These are phyloP conservation scores for Pseudocercospora crystallina DNA, from an alignment of 2,329 filamentous ascomycete species.

Conservation along the genomic window DNA sequence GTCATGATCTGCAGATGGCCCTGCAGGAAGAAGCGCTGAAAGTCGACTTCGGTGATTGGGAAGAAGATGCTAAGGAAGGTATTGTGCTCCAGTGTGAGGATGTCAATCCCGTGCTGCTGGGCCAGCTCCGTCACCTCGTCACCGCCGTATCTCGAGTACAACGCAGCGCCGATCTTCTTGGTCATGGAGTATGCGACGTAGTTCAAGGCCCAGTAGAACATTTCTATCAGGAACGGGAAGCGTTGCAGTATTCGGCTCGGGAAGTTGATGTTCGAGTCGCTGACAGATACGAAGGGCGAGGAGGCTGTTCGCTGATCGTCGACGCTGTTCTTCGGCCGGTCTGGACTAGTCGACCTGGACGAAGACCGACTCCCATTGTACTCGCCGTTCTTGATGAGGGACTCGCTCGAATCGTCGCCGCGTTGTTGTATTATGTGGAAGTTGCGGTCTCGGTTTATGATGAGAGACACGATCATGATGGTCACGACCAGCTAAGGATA, in stretches of 20 bases:
- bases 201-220: constrained; percentile 72
- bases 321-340: constrained; percentile 48
- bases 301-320: constrained; percentile 45
- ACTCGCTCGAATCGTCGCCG: constrained; percentile 19
- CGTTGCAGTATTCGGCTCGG: constrained; percentile 65
- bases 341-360: constrained; percentile 32
- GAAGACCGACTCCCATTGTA: constrained; percentile 21
- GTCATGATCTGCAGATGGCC: constrained; percentile 55
- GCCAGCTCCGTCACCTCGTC: constrained; percentile 57
- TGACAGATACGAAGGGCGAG: constrained; percentile 58
- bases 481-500: constrained; percentile 40
- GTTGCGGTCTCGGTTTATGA: constrained; percentile 41
- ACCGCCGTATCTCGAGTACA: constrained; percentile 35
- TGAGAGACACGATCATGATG: constrained; percentile 44
- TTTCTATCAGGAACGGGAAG: constrained; percentile 69
- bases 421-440: constrained; percentile 31
- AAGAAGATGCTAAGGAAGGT: constrained; percentile 53
- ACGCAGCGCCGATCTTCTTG: constrained; percentile 27
- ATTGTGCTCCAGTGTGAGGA: constrained; percentile 57
- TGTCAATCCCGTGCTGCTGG: constrained; percentile 55
- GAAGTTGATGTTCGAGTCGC: constrained; percentile 40
- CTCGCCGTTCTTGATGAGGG: constrained; percentile 20
- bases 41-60: constrained; percentile 52
- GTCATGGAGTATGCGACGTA: constrained; percentile 64
- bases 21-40: constrained; percentile 59